Evolutionary conservation across 495 filamentous ascomycete species (phyloP), one percentile per base, ranked within the genome.

Genomic region (Aspergillus ostianus): DNA sequence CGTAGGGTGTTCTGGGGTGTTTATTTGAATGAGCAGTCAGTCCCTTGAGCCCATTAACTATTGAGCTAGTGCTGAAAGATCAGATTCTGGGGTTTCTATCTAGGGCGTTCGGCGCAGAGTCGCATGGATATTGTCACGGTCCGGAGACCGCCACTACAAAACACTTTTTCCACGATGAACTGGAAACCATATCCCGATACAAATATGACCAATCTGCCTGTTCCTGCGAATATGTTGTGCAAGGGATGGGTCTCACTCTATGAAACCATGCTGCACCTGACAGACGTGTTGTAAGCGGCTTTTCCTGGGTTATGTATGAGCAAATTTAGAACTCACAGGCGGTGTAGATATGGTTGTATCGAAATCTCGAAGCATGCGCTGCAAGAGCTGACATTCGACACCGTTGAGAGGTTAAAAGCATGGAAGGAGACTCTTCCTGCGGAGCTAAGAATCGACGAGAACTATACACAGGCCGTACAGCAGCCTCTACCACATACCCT

Each of bases 11-110:
- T 77, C 30, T 76, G 73, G 74, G 70, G 62, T 15, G 67, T 61
- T 2, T 77, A 68, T 53, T 59, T 66, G n/a, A 61, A 67, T 15
- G 73, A 77, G 23, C 66, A 74, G 74, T 76, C 29, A 63, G 68
- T 17, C 2, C 2, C 18, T 23, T 8, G 3, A 12, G 23, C 30
- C 26, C 19, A 21, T 32, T 10, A 0, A 21, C 45, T 10, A 0
- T 19, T 26, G 45, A 21, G 10, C 27, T n/a, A 19, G 56, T 23
- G 17, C 9, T 45, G 10, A 26, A 2, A 9, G 17, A n/a, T 47
- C 36, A 77, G 73, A 47, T 60, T 67, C 23, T 69, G 64, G 61
- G 71, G 65, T 6, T 72, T 70, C 47, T 68, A 69, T 53, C 64
- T 74, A 2, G 72, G 70, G 4, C 59, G 66, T 18, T 66, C 68